Evolutionary conservation across 257 asterid genomes (phyloP), one percentile per base, ranked within the genome.

Genomic region (Thymus quinquecostatus): DNA sequence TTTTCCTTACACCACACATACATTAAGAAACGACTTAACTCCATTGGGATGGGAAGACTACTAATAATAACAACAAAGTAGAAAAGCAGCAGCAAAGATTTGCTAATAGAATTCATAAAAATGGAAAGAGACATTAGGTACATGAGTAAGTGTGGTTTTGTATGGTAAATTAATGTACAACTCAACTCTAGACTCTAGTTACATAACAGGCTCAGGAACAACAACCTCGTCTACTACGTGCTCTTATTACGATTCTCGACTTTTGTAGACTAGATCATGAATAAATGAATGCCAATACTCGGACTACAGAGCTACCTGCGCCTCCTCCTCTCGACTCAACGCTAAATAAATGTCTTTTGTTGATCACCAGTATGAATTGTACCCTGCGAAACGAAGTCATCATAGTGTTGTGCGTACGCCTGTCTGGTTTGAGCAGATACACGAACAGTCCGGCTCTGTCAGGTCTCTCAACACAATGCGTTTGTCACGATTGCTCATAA

Each of bases 401-500:
- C 86, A 83, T 30, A 86, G 69, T 64, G 87, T 83, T 3, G 83
- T 75, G 75, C 57, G 89, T 50, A 80, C 57, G 44, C 92, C 92
- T 1, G 98, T 66, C 77, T 80, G 87, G 83, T 94, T 94, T 38
- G 99, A 88, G 81, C 96, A 94, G 53, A 92, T 79, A 69, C 98
- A 94, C 4, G 99, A 85, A 70, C 98, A 94, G 71, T 91, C 97
- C 8, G 91, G 92, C 40, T 86, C 89, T 2, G 70, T 53, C 73
- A 82, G 79, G 32, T 88, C 92, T 79, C 92, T 84, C 62, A 60
- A 63, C 77, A 89, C 93, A 36, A 89, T 83, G 59, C 97, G 82
- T 61, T 89, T 89, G 65, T 88, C 96, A 9, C 98, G 99, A 72
- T 91, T 91, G 64, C 78, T 88, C 97, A 94, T 94, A 33, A 94